Base-by-base conservation (phyloP, 768 basidiomycete genomes). In the Sarcomyxa edulis region DNA sequence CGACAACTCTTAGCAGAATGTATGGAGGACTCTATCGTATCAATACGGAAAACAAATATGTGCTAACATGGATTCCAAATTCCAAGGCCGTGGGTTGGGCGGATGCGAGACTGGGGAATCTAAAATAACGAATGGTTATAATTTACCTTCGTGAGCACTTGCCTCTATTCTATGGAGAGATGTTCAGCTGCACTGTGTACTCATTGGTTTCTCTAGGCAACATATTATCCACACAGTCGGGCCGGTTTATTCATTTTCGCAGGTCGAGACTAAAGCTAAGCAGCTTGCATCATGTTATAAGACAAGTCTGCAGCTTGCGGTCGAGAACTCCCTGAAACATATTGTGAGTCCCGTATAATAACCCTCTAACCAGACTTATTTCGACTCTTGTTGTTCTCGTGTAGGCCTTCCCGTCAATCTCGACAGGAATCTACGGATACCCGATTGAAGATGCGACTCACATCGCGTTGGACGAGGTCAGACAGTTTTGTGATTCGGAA, bases 151-250 rank as follows among this genome's bases (percentile, higher is more conserved):
- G 89, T 90, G 41, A 47, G 82, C 72, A 5, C 20, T 20, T 25
- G 10, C 33, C 22, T 33, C n/a, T n/a, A n/a, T n/a, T n/a, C n/a
- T n/a, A n/a, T n/a, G n/a, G n/a, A n/a, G 22, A 20, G 42, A 23
- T 18, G 37, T 29, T 9, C 21, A 4, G 11, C 29, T 20, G 23
- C 15, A 8, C 12, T 35, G 12, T 39, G 19, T n/a, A 21, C 7
- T 14, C 20, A 35, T 39, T 11, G 27, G 29, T 18, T 29, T 30
- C n/a, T 16, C n/a, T 46, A 86, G 88, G 25, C 71, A 72, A 25
- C 69, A 82, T 52, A 67, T 92, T 42, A 86, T 92, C 28, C 89
- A 91, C 49, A 71, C 89, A 3, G 89, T 91, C 11, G 89, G 89
- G 8, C 89, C 89, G 1, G 56, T 85, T 1, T 89, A 84, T 54